These are phyloP conservation scores for Myochromella boudieri DNA, from an alignment of 768 basidiomycete species.

Conservation along the genomic window DNA sequence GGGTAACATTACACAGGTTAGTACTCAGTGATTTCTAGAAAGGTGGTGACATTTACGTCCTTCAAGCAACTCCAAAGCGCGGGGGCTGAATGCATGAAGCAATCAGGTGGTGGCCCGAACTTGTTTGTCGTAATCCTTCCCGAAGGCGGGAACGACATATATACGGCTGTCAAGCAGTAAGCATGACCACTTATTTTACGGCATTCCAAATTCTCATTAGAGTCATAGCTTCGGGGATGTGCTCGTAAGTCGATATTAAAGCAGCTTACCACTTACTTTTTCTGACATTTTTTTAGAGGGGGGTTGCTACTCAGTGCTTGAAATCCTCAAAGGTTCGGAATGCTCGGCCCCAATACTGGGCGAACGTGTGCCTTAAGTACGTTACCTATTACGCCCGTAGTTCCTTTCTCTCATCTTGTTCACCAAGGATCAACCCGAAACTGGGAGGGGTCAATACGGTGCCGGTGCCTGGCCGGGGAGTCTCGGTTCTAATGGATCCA, in stretches of 20 bases:
- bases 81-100: slow-evolving; percentile 43
- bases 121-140: slow-evolving; percentile 73
- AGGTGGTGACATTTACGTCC: not conserved
- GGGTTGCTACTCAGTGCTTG: slow-evolving; percentile 81
- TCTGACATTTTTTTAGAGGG: slow-evolving; percentile 42
- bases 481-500: slow-evolving; percentile 58
- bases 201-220: no score
- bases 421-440: slow-evolving; percentile 73
- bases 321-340: slow-evolving; percentile 60
- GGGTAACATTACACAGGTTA: slow-evolving; percentile 43
- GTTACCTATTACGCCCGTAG: slow-evolving; percentile 18
- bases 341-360: slow-evolving; percentile 77
- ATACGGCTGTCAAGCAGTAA: slow-evolving; percentile 78
- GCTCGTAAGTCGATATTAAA: slow-evolving; percentile 18
- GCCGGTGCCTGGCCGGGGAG: slow-evolving; percentile 61
- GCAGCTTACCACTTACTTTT: not conserved
- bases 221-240: slow-evolving; percentile 54
- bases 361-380: slow-evolving; percentile 80
- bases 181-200: slow-evolving; percentile 19
- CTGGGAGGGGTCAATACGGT: slow-evolving; percentile 80
- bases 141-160: slow-evolving; percentile 67
- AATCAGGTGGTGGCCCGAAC: slow-evolving; percentile 41
- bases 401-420: not conserved
- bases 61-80: slow-evolving; percentile 46
- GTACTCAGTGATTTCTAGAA: slow-evolving; percentile 15